Percentiles rank a stretch among this genome's conserved stretches.
Conservation (phyloP, 2,329 filamentous ascomycete genomes). For the Cercospora zeae-maydis region DNA sequence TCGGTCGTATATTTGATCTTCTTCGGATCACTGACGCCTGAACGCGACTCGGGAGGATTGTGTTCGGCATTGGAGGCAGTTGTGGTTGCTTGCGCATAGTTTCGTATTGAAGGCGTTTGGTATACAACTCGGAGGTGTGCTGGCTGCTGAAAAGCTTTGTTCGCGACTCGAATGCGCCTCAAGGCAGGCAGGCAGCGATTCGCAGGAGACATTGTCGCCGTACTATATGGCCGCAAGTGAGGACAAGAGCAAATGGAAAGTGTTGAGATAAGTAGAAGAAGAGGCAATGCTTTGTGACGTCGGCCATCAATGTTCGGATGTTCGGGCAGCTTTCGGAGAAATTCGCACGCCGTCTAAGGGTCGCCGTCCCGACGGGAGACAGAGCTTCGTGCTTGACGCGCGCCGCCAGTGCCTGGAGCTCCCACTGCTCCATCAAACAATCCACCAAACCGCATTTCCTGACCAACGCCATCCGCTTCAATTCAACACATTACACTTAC, state of each 20-base stretch:
- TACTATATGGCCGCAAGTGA: not conserved
- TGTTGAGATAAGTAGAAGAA: not conserved
- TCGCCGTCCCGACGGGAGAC: not conserved
- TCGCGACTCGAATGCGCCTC: conserved; percentile 34
- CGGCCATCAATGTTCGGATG: conserved; percentile 3
- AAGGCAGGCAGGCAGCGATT: conserved; percentile 30
- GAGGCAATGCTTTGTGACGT: not conserved
- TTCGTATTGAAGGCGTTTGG: conserved; percentile 18
- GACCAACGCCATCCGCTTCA: not conserved
- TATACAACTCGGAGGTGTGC: conserved; percentile 27
- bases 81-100: conserved; percentile 31
- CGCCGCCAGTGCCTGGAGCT: conserved; percentile 15
- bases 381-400: not conserved
- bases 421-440: conserved; percentile 7
- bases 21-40: conserved; percentile 35
- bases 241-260: not conserved
- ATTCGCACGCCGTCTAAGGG: not conserved
- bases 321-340: conserved; percentile 8
- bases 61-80: conserved; percentile 33
- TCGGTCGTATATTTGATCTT: conserved; percentile 75
- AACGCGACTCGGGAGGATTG: conserved; percentile 28
- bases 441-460: conserved; percentile 2
- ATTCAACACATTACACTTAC: not conserved
- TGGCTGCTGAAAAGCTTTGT: conserved; percentile 31
- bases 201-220: conserved; percentile 26